These are phyloP conservation scores for Amaranthus palmeri DNA, from an alignment of 148 eudicot genomes.

Conservation along the genomic window DNA sequence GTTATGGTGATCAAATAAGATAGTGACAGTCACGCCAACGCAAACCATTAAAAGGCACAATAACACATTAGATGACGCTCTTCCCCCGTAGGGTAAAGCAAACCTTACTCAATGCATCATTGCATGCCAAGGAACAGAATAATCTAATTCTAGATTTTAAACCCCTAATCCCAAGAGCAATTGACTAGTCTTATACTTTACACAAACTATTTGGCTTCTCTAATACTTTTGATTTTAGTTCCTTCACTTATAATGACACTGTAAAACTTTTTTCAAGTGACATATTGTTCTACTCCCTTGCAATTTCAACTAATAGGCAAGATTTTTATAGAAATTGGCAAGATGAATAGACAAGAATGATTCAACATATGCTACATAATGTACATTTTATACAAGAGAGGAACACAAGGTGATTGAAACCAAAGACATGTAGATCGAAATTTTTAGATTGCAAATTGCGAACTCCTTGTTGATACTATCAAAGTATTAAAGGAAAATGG, in stretches of 20 bases:
- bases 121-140: too few species aligned
- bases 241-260: neutral
- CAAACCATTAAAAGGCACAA: too few species aligned
- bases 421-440: neutral
- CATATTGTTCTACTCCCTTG: neutral
- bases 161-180: neutral
- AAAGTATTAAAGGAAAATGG: neutral
- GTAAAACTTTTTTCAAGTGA: neutral
- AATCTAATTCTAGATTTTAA: too few species aligned
- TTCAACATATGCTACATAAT: neutral
- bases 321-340: neutral
- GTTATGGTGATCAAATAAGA: too few species aligned
- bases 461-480: neutral
- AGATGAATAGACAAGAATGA: neutral
- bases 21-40: too few species aligned
- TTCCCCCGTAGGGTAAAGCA: too few species aligned
- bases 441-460: neutral
- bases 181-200: neutral
- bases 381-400: neutral
- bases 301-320: neutral
- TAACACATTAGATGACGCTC: too few species aligned
- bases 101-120: too few species aligned
- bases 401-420: neutral
- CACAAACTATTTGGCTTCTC: neutral
- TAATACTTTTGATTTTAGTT: neutral